phyloP scores from a whole-genome alignment of 2,329 filamentous ascomycete genomes.

The Pseudogymnoascus sp. region DNA sequence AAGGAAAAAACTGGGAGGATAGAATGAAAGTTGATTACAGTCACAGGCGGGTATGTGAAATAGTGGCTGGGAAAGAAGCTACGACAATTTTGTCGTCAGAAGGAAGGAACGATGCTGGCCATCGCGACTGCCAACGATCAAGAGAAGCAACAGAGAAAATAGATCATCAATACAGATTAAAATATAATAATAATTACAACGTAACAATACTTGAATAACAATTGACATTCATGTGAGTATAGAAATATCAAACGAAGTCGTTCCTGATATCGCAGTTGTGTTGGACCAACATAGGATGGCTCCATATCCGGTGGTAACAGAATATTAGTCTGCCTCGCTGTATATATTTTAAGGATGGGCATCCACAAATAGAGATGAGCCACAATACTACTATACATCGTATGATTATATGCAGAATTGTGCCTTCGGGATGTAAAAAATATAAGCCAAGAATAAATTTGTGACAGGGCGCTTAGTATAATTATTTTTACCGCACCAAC shows the following conservation, averaged over 20 bases:
- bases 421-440: not conserved
- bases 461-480: not conserved
- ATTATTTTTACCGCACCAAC: not conserved
- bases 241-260: not conserved
- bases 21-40: not conserved
- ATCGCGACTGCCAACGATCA: not conserved
- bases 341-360: not conserved
- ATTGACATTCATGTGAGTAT: not conserved
- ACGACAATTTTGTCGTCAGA: not conserved
- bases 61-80: not conserved
- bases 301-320: not conserved
- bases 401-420: not conserved
- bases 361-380: not conserved
- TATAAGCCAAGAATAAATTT: not conserved
- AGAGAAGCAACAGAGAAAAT: not conserved
- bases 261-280: not conserved
- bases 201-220: not conserved
- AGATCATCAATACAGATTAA: not conserved
- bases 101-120: not conserved
- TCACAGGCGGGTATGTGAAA: not conserved
- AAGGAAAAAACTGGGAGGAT: not conserved
- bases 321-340: not conserved
- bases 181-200: not conserved
- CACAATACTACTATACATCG: not conserved
- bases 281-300: too few species aligned